These are phyloP conservation scores for Corchorus olitorius DNA, from an alignment of 345 rosid genomes.

Conservation along the genomic window DNA sequence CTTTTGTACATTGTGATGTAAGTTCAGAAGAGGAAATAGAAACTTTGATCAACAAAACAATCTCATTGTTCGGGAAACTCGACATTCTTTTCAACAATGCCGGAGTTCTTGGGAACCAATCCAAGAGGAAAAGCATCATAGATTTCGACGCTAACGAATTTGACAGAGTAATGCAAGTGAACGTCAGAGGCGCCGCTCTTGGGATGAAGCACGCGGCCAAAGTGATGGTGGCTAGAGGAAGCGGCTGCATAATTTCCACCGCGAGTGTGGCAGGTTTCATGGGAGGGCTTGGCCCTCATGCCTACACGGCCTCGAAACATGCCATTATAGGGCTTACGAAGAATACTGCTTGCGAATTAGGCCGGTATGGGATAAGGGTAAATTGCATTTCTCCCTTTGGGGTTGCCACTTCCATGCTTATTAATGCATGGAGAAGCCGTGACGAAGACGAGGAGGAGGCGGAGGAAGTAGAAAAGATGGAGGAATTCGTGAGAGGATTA, in stretches of 20 bases:
- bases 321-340: slow-evolving; percentile 27
- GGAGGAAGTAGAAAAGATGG: slow-evolving; percentile 12
- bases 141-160: slow-evolving; percentile 67
- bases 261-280: slow-evolving; percentile 10
- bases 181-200: slow-evolving; percentile 59
- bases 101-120: slow-evolving; percentile 72
- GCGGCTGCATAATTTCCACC: slow-evolving; percentile 19
- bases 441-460: background rate
- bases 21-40: slow-evolving; percentile 63
- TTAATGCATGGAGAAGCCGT: slow-evolving; percentile 12
- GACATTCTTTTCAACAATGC: slow-evolving; percentile 86
- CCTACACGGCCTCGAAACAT: slow-evolving; percentile 23
- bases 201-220: slow-evolving; percentile 30
- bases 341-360: slow-evolving; percentile 27
- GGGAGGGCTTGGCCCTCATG: slow-evolving; percentile 6
- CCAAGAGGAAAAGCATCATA: slow-evolving; percentile 68
- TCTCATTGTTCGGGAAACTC: slow-evolving; percentile 51
- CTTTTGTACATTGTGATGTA: slow-evolving; percentile 72
- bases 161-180: slow-evolving; percentile 70
- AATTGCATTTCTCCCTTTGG: slow-evolving; percentile 28
- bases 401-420: slow-evolving; percentile 19
- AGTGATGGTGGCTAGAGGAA: slow-evolving; percentile 17
- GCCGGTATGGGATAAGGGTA: slow-evolving; percentile 27
- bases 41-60: slow-evolving; percentile 52
- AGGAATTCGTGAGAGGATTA: slow-evolving; percentile 17